A percentile compares a stretch with the other conserved stretches of the same genome.
phyloP scores from a whole-genome alignment of 1,284 basidiomycete genomes.

The Vanrija pseudolonga region DNA sequence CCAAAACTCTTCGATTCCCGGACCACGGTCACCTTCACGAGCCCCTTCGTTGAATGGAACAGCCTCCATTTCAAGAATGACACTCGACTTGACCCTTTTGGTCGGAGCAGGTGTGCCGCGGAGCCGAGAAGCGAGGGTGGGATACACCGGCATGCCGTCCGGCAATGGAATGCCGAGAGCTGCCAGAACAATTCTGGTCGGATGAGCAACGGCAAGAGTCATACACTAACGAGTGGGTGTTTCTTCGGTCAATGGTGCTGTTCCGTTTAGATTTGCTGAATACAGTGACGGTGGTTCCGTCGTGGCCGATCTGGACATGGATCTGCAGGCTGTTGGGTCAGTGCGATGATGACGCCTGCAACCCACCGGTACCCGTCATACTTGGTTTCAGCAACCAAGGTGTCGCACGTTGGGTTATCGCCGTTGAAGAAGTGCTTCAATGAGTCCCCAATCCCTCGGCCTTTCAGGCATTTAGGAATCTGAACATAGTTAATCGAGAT shows the following conservation, averaged over 20 bases:
- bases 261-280: conserved; percentile 80
- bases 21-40: conserved; percentile 34
- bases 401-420: conserved; percentile 14
- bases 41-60: conserved; percentile 65
- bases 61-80: conserved; percentile 84
- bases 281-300: conserved; percentile 60
- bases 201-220: conserved; percentile 3
- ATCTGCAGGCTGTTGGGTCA: conserved; percentile 62
- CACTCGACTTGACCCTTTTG: conserved; percentile 27
- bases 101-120: not conserved
- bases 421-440: conserved; percentile 53
- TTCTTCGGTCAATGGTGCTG: conserved; percentile 67
- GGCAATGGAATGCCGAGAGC: conserved; percentile 56
- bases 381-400: conserved; percentile 79
- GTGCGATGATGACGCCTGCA: not conserved
- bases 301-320: conserved; percentile 59
- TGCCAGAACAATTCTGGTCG: conserved; percentile 58
- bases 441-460: conserved; percentile 58
- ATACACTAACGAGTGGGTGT: conserved; percentile 61
- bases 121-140: conserved; percentile 9
- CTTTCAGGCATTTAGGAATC: conserved; percentile 79
- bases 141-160: conserved; percentile 18
- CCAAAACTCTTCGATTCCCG: conserved; percentile 53
- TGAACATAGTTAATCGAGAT: conserved; percentile 31
- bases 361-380: conserved; percentile 77